Base-by-base conservation (phyloP, 345 rosid genomes). In the Raphanus raphanistrum region DNA sequence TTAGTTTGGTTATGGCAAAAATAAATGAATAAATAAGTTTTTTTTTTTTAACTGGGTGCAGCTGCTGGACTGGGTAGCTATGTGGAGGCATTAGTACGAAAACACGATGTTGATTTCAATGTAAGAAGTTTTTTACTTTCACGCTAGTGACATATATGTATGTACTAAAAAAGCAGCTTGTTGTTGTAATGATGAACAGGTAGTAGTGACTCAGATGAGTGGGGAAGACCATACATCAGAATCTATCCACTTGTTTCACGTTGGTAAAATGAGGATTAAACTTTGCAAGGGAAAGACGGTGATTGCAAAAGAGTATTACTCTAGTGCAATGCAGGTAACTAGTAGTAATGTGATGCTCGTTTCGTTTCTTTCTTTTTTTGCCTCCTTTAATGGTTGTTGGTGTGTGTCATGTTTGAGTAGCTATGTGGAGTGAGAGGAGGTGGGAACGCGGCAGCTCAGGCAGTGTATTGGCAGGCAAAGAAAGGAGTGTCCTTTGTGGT, bases 371-470 rank as follows among this genome's bases (percentile, higher is more conserved):
- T 25, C 21, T 31, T n/a, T 6, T 43, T 12, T 12, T 12, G 1
- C 28, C 1, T 5, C 45, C 11, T 38, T 33, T 2, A 38, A 38
- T 38, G 45, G 45, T 38, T 38, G 45, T 80, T 80, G 69, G 21
- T 21, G 21, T 21, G 21, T 33, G 5, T 68, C 17, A 29, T 54
- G 9, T 4, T 79, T 58, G 64, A 76, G 72, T 72, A 95, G 99
- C 81, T 95, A 15, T 95, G 99, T 65, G 98, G 99, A 76, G 98
- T 93, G 54, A 84, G 99, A 89, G 99, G 99, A 77, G 98, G 94
- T 16, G 99, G 98, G 36, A 95, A 93, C 76, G 99, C 98, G 0
- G 99, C 98, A 7, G 88, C 93, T 29, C 98, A 95, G 76, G 98
- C 98, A 58, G 58, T 89, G 84, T 95, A 88, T 85, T 95, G 98